Percentiles rank a stretch among this genome's conserved stretches.
Conservation (phyloP, 768 basidiomycete species). For the Mycena rosella region DNA sequence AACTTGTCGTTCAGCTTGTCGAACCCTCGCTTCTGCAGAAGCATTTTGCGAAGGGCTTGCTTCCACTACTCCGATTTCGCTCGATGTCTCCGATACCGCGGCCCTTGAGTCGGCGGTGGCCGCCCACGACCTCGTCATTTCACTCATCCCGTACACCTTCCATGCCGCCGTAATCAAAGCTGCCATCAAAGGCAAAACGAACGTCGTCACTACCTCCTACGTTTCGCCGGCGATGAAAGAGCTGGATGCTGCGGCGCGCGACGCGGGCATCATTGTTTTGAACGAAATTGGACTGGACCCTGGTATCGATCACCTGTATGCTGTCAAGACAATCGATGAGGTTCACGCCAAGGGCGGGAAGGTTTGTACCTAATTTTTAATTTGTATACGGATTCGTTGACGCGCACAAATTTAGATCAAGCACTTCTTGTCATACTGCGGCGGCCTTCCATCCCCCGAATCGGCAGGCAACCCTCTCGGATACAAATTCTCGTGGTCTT, state of each 20-base stretch:
- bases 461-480: conserved; percentile 95
- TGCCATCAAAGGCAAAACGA: conserved; percentile 88
- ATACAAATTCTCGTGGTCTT: conserved; percentile 99
- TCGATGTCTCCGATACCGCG: conserved; percentile 81
- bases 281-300: conserved; percentile 99
- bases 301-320: conserved; percentile 94
- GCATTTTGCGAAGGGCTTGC: conserved; percentile 77
- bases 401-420: conserved; percentile 68
- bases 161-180: conserved; percentile 93
- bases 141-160: conserved; percentile 94
- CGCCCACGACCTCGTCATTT: conserved; percentile 93
- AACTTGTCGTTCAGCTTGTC: conserved; percentile 71
- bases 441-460: conserved; percentile 94
- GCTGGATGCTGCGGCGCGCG: conserved; percentile 83
- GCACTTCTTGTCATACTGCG: conserved; percentile 94
- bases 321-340: conserved; percentile 93
- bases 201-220: conserved; percentile 97
- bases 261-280: conserved; percentile 93
- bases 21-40: conserved; percentile 84
- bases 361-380: conserved; percentile 54
- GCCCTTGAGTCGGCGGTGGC: conserved; percentile 87
- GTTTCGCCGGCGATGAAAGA: conserved; percentile 92
- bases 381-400: neutral
- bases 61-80: conserved; percentile 77
- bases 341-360: conserved; percentile 96